These are phyloP conservation scores for Tetrapisispora namnaoensis DNA, from an alignment of 805 yeast species.

Conservation along the genomic window DNA sequence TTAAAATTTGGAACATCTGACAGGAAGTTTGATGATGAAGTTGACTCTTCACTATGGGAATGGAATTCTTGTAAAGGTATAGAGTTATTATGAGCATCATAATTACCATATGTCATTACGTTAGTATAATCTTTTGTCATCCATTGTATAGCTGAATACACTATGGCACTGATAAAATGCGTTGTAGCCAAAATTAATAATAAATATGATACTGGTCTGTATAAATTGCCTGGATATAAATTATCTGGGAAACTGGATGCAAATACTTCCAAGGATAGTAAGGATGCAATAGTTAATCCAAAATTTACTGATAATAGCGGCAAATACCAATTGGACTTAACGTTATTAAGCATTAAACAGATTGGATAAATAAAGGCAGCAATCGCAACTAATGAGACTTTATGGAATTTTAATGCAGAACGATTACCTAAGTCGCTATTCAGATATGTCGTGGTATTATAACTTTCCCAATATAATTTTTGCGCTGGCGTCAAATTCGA, in stretches of 20 bases:
- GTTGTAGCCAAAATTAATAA: constrained; percentile 41
- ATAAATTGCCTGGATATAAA: constrained; percentile 70
- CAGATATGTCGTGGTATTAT: constrained; percentile 70
- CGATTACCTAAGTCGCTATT: constrained; percentile 40
- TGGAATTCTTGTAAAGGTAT: constrained; percentile 2
- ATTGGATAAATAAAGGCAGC: constrained; percentile 58
- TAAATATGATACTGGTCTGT: constrained; percentile 54
- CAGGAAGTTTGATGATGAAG: neutral
- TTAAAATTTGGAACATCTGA: neutral
- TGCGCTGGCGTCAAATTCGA: constrained; percentile 64
- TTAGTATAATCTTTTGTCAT: neutral
- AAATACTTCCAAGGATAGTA: constrained; percentile 48
- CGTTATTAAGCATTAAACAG: constrained; percentile 52
- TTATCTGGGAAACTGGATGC: constrained; percentile 44
- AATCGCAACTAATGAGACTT: constrained; percentile 34
- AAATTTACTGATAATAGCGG: constrained; percentile 47
- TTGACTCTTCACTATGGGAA: neutral
- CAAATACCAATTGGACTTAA: constrained; percentile 48
- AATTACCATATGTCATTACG: neutral
- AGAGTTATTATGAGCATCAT: neutral
- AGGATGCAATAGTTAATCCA: constrained; percentile 37
- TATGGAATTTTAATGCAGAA: constrained; percentile 46
- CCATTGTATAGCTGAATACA: constrained; percentile 35
- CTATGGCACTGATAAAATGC: constrained; percentile 48
- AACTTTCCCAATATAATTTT: constrained; percentile 63